Base-by-base conservation (phyloP, 169 alveolate genomes). In the Cryptosporidium parvum region DNA sequence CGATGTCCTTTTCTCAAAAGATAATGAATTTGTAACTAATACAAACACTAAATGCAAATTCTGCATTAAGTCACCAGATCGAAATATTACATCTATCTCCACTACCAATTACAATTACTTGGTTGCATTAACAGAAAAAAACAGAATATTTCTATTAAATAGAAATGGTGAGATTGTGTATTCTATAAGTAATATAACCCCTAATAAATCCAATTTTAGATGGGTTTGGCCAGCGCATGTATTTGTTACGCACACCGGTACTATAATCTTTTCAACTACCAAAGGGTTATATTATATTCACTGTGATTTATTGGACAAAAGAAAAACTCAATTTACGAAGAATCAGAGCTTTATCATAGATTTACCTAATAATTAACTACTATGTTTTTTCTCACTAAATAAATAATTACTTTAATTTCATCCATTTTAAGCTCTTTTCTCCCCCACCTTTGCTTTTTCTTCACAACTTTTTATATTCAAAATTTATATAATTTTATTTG, bases 161-260 rank as follows among this genome's bases (percentile, higher is more conserved):
- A 80, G 75, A 35, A 80, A 23, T 29, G 89, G 89, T 5, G 89
- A 80, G 23, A 59, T 80, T 6, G 65, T 80, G 16, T 29, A 62
- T 31, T 44, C 69, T n/a, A 59, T 80, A 14, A 42, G 18, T 3
- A 59, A 45, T 44, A 39, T 37, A 29, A 65, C 65, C 26, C 89
- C 89, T 18, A 33, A 65, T 42, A 80, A 62, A 48, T 65, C 10
- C 68, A 42, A 65, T 29, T 42, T 61, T 80, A 59, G 51, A 29
- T 80, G 89, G 89, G 89, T 80, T 62, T 80, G 89, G 89, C 89
- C 89, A 42, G 52, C 21, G 52, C 58, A 80, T 48, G 42, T 80
- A 42, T 42, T 62, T 14, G 37, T 80, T 8, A 39, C 29, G 23
- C 45, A 44, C 9, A 80, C 48, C 33, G 89, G 89, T 16, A 42